phyloP scores from a whole-genome alignment of 805 yeast species.

The Scheffersomyces lignosus region DNA sequence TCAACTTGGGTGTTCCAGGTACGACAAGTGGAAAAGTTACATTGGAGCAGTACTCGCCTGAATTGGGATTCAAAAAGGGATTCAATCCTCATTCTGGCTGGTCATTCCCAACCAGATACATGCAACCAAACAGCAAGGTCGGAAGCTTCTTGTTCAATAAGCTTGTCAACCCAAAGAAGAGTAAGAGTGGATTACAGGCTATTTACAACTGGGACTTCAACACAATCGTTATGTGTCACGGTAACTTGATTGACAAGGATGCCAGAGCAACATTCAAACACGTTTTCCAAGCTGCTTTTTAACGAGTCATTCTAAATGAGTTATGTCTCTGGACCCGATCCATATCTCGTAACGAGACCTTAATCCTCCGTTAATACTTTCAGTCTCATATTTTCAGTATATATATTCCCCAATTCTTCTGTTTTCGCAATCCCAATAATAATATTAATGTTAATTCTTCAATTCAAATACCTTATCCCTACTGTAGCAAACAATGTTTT shows the following conservation, averaged over 20 bases:
- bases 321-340: no score
- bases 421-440: no score
- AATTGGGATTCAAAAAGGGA: conserved; percentile 44
- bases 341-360: no score
- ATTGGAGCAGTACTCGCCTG: conserved; percentile 44
- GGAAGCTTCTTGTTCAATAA: conserved; percentile 31
- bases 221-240: conserved; percentile 34
- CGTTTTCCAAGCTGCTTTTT: conserved; percentile 10
- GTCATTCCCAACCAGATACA: conserved; percentile 37
- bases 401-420: no score
- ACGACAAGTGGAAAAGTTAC: conserved; percentile 15
- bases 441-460: no score
- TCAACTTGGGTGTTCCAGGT: conserved; percentile 52
- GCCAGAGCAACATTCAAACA: conserved; percentile 28
- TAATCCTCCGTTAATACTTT: no score
- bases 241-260: conserved; percentile 49
- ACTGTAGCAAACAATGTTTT: no score
- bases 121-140: conserved; percentile 41
- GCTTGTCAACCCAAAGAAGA: conserved; percentile 16
- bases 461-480: no score
- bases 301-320: no score
- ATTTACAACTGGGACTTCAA: conserved; percentile 26
- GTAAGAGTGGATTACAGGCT: conserved; percentile 17
- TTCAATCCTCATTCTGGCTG: conserved; percentile 47
- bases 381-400: no score